Conservation (phyloP, 2,329 filamentous ascomycete genomes). For the Aspergillus clavatus region DNA sequence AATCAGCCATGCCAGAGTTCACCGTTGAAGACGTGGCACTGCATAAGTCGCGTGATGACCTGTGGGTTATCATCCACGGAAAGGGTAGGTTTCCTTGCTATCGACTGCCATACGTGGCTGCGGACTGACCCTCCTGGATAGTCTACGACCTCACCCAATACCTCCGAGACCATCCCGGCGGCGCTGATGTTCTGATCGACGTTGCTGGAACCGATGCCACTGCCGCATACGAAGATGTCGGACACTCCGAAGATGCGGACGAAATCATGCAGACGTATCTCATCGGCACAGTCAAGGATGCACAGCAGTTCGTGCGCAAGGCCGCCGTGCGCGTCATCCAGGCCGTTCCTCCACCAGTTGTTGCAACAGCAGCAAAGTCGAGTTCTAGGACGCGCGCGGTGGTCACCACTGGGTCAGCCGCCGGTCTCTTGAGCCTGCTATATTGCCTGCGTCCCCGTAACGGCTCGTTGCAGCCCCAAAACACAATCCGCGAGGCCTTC, state of each 20-base stretch:
- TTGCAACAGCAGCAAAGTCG: neutral
- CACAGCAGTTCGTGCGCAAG: slow-evolving; percentile 11
- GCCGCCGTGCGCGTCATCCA: slow-evolving; percentile 18
- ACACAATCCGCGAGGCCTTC: neutral
- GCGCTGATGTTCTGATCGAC: slow-evolving; percentile 37
- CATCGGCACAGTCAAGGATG: slow-evolving; percentile 33
- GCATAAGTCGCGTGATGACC: slow-evolving; percentile 47
- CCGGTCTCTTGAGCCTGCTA: neutral
- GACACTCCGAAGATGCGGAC: slow-evolving; percentile 44
- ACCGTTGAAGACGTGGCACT: slow-evolving; percentile 38
- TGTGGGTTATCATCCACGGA: slow-evolving; percentile 55
- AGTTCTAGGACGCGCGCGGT: neutral
- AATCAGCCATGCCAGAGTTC: slow-evolving; percentile 15
- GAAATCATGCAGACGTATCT: slow-evolving; percentile 37
- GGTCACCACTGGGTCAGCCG: slow-evolving; percentile 1
- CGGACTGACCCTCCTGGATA: slow-evolving; percentile 20
- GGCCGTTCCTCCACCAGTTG: slow-evolving; percentile 2
- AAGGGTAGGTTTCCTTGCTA: slow-evolving; percentile 40
- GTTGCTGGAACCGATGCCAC: slow-evolving; percentile 42
- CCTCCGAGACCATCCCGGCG: slow-evolving; percentile 53
- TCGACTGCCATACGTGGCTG: neutral
- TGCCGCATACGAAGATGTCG: slow-evolving; percentile 41
- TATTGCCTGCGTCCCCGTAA: neutral
- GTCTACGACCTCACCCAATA: slow-evolving; percentile 59
- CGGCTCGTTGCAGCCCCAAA: neutral